Base-by-base conservation (phyloP, 1,284 basidiomycete genomes). In the Trichosporon inkin region DNA sequence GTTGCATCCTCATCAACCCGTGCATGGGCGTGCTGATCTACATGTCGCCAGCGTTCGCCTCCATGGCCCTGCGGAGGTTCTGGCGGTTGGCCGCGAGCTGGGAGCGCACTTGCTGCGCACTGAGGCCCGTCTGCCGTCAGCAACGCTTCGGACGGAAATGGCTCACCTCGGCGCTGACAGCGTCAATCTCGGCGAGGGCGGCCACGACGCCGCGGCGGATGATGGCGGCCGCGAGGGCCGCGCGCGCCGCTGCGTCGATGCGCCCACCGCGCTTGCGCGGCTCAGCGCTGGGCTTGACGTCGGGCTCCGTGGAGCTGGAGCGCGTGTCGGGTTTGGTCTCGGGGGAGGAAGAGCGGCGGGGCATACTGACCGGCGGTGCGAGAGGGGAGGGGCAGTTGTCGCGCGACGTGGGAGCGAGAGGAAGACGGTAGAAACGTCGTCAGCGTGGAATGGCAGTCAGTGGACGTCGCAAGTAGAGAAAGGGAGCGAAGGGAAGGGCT, bases 1-100 rank as follows among this genome's bases (percentile, higher is more conserved):
- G 55, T 62, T 34, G 59, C 44, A 44, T 44, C 20, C 51, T 57
- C 56, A 24, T 22, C 36, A 24, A 16, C 10, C 28, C 20, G 40
- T 6, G 32, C 17, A 34, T 28, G 20, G 10, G 32, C 19, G 22
- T 32, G 8, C 28, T 32, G 14, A 32, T 13, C 44, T 49, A 49
- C 3, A 32, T 14, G 10, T 32, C 24, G 16, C 24, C 24, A 3
- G 44, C 44, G 8, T 22, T 24, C 6, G 44, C 4, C 24, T 49
- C 44, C 44, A 49, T 32, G n/a, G 24, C 24, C 24, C 13, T 49
- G 24, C 54, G 37, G 10, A 55, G 22, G 17, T 41, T 55, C n/a
- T 37, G 20, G 20, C 54, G 37, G 38, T 41, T 41, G 16, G 17
- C 38, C 2, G 38, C 38, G 10, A 55, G 39, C 28, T 55, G 54